Percentiles rank a stretch among this genome's conserved stretches.
These are phyloP conservation scores for Ophiosphaerella narmari DNA, from an alignment of 2,329 filamentous ascomycete species.

Conservation along the genomic window DNA sequence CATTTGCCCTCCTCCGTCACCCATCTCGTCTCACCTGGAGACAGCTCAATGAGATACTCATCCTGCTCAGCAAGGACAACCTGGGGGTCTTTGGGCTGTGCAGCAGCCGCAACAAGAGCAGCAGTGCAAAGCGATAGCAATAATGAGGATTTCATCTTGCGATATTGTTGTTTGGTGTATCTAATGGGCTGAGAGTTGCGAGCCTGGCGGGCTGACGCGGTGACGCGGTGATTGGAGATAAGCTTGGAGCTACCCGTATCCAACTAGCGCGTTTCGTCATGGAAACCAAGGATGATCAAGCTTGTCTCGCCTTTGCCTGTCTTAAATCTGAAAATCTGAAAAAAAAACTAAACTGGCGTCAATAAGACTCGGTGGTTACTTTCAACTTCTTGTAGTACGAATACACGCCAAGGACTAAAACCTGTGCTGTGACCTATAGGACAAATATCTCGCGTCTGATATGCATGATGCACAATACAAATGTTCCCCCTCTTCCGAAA, in stretches of 20 bases:
- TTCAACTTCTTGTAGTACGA: neutral
- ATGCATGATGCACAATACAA: no score
- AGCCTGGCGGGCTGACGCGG: constrained; percentile 23
- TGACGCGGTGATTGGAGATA: constrained; percentile 23
- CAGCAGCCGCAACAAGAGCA: constrained; percentile 31
- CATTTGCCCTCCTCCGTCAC: constrained; percentile 96
- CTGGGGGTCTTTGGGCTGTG: constrained; percentile 33
- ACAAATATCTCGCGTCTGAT: no score
- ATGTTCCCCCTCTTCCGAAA: no score
- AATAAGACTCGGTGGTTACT: neutral
- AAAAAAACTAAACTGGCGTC: neutral
- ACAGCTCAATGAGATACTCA: constrained; percentile 73
- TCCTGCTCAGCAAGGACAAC: constrained; percentile 37
- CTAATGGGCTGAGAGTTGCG: constrained; percentile 6
- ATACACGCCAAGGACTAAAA: no score
- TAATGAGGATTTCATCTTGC: constrained; percentile 36
- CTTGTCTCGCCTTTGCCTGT: neutral
- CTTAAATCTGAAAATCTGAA: no score
- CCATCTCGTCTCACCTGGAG: constrained; percentile 82
- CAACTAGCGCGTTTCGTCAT: constrained; percentile 9
- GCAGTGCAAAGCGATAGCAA: constrained; percentile 40
- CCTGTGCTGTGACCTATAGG: no score
- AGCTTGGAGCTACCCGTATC: constrained; percentile 10
- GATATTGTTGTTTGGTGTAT: neutral
- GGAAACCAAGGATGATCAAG: constrained; percentile 4